Percentiles rank a stretch among this genome's conserved stretches.
Conservation (phyloP, 164 flowering plant genomes). For the Vitis amurensis region DNA sequence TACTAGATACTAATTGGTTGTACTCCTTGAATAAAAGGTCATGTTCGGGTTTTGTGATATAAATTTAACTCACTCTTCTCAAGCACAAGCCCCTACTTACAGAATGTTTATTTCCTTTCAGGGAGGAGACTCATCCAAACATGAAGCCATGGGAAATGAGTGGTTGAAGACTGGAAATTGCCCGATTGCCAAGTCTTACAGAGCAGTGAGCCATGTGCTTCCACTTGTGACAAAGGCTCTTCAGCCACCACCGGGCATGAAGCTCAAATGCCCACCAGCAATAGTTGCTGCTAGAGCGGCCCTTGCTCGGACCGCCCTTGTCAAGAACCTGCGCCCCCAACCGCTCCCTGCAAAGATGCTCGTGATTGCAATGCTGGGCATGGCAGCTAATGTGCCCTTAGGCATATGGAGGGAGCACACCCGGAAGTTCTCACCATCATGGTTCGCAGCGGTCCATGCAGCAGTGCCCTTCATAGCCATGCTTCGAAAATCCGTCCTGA, state of each 20-base stretch:
- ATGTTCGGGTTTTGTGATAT: not conserved
- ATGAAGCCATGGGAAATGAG: constrained; percentile 71
- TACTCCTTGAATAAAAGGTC: not conserved
- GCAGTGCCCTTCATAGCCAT: constrained; percentile 94
- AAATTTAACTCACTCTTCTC: not conserved
- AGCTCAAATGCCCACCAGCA: constrained; percentile 74
- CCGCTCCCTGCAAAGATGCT: constrained; percentile 68
- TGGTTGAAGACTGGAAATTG: constrained; percentile 83
- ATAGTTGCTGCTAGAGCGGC: constrained; percentile 85
- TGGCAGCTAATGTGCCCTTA: constrained; percentile 80
- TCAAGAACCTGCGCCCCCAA: constrained; percentile 71
- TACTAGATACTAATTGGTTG: no score
- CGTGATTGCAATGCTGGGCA: constrained; percentile 64
- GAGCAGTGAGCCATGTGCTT: constrained; percentile 64
- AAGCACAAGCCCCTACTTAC: no score
- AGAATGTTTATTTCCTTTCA: constrained; percentile 17
- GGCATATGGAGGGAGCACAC: constrained; percentile 93
- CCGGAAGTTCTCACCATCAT: constrained; percentile 65
- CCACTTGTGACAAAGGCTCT: constrained; percentile 72
- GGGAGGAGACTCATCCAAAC: constrained; percentile 48
- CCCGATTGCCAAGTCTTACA: constrained; percentile 82
- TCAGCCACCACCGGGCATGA: constrained; percentile 72
- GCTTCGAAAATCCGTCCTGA: constrained; percentile 61
- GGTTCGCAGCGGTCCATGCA: constrained; percentile 90
- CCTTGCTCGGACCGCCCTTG: constrained; percentile 69